Base-by-base conservation (phyloP, 23 red algal species). In the Agarophyton chilense region DNA sequence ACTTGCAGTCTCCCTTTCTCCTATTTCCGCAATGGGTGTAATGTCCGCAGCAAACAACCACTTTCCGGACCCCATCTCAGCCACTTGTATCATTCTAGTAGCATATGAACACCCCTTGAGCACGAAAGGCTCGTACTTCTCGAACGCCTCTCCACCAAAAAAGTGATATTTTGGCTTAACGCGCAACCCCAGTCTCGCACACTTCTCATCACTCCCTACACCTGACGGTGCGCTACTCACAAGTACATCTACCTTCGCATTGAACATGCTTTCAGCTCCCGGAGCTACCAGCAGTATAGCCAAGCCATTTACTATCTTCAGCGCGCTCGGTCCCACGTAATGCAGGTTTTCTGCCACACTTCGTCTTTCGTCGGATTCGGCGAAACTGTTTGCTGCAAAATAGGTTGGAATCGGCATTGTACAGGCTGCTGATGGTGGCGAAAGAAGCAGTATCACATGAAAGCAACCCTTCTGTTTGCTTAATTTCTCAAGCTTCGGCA, bases 131-230 rank as follows among this genome's bases (percentile, higher is more conserved):
- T 44, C 39, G n/a, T 72, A 72, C 65, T 72, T 72, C 35, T 72
- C 65, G 35, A 72, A 72, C 1, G 25, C 19, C 65, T 72, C n/a
- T 13, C 65, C 35, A 2, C 34, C 35, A 35, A 72, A 72, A 17
- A 72, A 72, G 65, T 72, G 65, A 13, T 72, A 72, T 34, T 72
- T 72, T 40, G 65, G 65, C 65, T 72, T 72, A 6, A 72, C 65
- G 34, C 65, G 65, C 34, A 72, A 25, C 31, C 65, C 65, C 34
- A 72, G 36, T 72, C 65, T 72, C 10, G 65, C 35, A 16, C 26
- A 4, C 24, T 42, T 72, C 24, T 72, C 65, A 43, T 72, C 65
- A 22, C 29, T 44, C 7, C 65, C 65, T 35, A 72, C 14, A 3
- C 65, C 65, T 44, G 39, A 44, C 39, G 65, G 65, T 2, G 65